Conservation (phyloP, 306 rosid genomes). For the Castanea sativa region DNA sequence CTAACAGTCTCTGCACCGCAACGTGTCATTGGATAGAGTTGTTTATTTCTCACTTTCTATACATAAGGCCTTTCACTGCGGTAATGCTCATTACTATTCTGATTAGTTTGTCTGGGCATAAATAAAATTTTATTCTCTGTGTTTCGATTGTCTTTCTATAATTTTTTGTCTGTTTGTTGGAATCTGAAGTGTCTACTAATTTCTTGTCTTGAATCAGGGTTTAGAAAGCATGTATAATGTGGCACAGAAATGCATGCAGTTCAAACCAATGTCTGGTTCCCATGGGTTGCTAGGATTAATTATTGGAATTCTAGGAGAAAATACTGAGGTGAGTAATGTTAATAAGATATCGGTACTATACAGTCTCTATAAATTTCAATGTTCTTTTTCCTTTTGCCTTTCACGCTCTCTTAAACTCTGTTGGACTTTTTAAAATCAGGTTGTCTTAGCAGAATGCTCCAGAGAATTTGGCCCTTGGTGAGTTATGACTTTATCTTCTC, state of each 20-base stretch:
- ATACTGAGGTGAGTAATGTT: conserved; percentile 64
- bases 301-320: conserved; percentile 83
- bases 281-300: conserved; percentile 68
- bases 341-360: neutral
- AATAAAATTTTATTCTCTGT: neutral
- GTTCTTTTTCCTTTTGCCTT: neutral
- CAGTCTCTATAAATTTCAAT: conserved; percentile 5
- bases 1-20: conserved; percentile 55
- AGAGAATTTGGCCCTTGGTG: conserved; percentile 96
- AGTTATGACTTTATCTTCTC: conserved; percentile 31
- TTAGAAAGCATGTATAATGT: conserved; percentile 80
- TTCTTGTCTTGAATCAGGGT: conserved; percentile 50
- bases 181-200: conserved; percentile 20
- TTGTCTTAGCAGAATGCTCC: conserved; percentile 90
- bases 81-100: conserved; percentile 41
- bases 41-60: conserved; percentile 72
- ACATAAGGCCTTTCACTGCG: conserved; percentile 73
- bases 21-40: conserved; percentile 85
- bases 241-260: conserved; percentile 77
- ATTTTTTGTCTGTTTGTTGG: conserved; percentile 16
- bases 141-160: conserved; percentile 2
- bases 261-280: conserved; percentile 51
- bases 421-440: conserved; percentile 49
- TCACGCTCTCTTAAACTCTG: conserved; percentile 12
- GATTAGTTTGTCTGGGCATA: neutral